Evolutionary conservation across 1,284 basidiomycete genomes (phyloP).

Genomic region (Sutorius eximius): DNA sequence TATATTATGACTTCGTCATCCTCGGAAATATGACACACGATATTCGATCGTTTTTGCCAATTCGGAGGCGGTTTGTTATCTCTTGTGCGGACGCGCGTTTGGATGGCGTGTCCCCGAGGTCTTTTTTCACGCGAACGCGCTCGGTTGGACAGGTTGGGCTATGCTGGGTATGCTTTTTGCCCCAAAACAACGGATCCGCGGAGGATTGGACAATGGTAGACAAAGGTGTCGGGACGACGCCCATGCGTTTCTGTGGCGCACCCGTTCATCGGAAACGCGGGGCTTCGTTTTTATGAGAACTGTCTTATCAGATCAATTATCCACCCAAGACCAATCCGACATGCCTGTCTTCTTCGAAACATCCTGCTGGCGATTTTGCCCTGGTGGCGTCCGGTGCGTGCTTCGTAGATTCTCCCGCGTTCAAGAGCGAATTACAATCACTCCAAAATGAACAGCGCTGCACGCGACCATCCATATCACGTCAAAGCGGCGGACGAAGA

Average conservation of each 20-base stretch:
- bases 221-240: not conserved
- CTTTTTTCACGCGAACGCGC: not conserved
- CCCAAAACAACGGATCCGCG: not conserved
- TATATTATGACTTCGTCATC: conserved; percentile 9
- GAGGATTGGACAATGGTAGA: not conserved
- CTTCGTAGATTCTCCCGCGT: conserved; percentile 1
- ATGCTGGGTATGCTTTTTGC: not conserved
- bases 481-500: conserved; percentile 1
- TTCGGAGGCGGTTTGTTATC: conserved; percentile 2
- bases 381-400: conserved; percentile 9
- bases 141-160: not conserved
- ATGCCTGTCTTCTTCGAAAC: conserved; percentile 1
- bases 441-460: conserved; percentile 20
- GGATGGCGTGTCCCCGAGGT: not conserved
- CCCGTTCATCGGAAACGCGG: conserved; percentile 11
- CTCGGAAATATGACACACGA: conserved; percentile 28
- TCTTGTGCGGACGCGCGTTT: not conserved
- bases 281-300: conserved; percentile 10
- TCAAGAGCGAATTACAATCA: conserved; percentile 1
- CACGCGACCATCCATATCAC: conserved; percentile 18
- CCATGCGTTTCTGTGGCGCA: not conserved
- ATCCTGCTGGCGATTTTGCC: conserved; percentile 1
- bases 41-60: conserved; percentile 10
- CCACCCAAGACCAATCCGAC: conserved; percentile 2
- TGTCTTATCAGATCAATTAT: conserved; percentile 11